Evolutionary conservation across 352 stramenopile species (phyloP), one percentile per base, ranked within the genome.

Genomic region (Elongisporangium prolatum): DNA sequence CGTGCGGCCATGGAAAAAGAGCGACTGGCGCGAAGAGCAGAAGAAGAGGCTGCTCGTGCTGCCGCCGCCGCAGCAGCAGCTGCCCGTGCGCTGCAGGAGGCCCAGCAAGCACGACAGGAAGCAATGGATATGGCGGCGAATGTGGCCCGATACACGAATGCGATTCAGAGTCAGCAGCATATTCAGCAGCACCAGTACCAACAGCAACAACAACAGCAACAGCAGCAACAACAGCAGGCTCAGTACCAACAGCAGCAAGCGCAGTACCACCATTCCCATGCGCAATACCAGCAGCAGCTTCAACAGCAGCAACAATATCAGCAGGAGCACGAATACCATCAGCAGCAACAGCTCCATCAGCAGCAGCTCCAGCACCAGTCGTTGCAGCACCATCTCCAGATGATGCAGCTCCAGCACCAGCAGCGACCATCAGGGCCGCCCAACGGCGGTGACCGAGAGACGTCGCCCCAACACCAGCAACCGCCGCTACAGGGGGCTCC

Each of bases 61-160:
- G 80, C 83, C 11, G 84, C 79, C 1, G 84, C 79, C 0, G 86
- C 86, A 0, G 82, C 79, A 0, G 86, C 81, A 4, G 86, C 86
- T 10, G 84, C 86, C 0, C 70, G 82, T 48, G 85, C 85, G 6
- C 69, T 91, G 2, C 83, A 92, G 38, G 85, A 92, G 53, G 85
- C 85, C 0, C 78, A 88, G 20, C 75, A 91, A 52, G 86, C 86
- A 13, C 80, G 84, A 0, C 77, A 92, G 37, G 79, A 93, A 74
- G 86, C 84, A 13, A 73, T 93, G 67, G 80, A 95, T 51, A 88
- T 93, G 84, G 84, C 84, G 52, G 80, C 81, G 6, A 86, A 80
- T 54, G 74, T 84, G 47, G 81, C 78, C 2, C 75, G 80, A 20
- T 92, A 92, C 66, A 87, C 81, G 52, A 84, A 57, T 56, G 77